phyloP scores from a whole-genome alignment of 352 stramenopile species.

The Pythium apleroticum region DNA sequence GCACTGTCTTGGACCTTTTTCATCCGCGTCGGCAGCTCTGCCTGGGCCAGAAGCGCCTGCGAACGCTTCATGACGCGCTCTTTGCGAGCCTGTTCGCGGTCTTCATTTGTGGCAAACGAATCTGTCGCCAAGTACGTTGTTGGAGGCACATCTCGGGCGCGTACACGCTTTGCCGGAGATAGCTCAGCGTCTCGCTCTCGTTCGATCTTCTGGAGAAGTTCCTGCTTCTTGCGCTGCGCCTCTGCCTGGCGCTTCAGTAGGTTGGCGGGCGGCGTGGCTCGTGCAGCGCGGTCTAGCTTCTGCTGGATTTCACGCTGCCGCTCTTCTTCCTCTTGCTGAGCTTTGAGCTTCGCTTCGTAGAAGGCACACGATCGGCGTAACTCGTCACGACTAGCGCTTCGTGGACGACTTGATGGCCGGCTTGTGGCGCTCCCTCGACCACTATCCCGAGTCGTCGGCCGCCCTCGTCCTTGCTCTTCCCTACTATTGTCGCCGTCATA shows the following conservation, averaged over 20 bases:
- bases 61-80: slow-evolving; percentile 55
- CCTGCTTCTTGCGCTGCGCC: slow-evolving; percentile 37
- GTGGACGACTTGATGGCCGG: slow-evolving; percentile 19
- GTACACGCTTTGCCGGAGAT: slow-evolving; percentile 37
- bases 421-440: neutral
- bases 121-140: slow-evolving; percentile 49
- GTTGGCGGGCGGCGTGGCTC: slow-evolving; percentile 44
- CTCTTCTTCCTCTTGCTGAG: slow-evolving; percentile 34
- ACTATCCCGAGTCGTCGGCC: slow-evolving; percentile 2
- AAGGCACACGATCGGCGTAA: slow-evolving; percentile 45
- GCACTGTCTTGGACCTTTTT: slow-evolving; percentile 25
- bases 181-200: slow-evolving; percentile 40
- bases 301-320: slow-evolving; percentile 18
- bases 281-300: slow-evolving; percentile 43
- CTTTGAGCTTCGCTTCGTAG: slow-evolving; percentile 60
- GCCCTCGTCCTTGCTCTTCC: neutral
- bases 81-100: slow-evolving; percentile 43
- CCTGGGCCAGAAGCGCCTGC: slow-evolving; percentile 39
- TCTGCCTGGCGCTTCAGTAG: slow-evolving; percentile 55
- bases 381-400: slow-evolving; percentile 27
- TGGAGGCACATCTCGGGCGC: slow-evolving; percentile 48
- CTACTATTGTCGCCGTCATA: neutral
- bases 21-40: slow-evolving; percentile 56
- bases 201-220: slow-evolving; percentile 38
- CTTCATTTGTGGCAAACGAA: slow-evolving; percentile 16